Evolutionary conservation across 371 early-diverging fungal species (phyloP).

Genomic region (Catenaria anguillulae): DNA sequence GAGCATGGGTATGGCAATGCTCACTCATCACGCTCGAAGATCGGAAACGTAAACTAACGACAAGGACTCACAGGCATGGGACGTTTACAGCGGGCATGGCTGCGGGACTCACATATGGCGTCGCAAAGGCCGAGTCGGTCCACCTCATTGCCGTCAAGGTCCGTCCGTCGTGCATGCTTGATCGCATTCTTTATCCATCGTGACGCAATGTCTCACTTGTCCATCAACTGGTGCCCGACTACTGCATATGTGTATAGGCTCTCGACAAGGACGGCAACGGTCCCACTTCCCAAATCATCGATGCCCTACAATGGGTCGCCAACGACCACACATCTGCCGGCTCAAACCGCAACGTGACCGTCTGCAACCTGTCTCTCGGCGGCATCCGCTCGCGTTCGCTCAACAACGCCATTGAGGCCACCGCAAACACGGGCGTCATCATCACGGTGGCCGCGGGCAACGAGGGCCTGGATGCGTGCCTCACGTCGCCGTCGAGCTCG

Average conservation of each 20-base stretch:
- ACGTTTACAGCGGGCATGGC: constrained; percentile 44
- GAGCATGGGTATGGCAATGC: too few species aligned
- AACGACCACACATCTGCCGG: not conserved
- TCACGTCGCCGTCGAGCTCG: constrained; percentile 41
- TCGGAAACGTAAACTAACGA: constrained; percentile 1
- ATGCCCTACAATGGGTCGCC: constrained; percentile 4
- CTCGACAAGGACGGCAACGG: constrained; percentile 6
- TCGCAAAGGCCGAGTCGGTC: constrained; percentile 52
- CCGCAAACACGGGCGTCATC: not conserved
- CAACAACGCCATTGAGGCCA: constrained; percentile 2
- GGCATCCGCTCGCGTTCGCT: not conserved
- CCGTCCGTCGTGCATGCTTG: too few species aligned
- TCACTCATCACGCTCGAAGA: too few species aligned
- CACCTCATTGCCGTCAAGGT: constrained; percentile 54
- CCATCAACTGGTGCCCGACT: too few species aligned
- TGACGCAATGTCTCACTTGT: too few species aligned
- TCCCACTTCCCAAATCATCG: constrained; percentile 3
- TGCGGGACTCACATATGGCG: constrained; percentile 44
- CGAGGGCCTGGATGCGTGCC: too few species aligned
- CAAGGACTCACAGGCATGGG: constrained; percentile 34
- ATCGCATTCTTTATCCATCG: too few species aligned
- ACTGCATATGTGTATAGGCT: too few species aligned
- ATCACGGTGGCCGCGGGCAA: constrained; percentile 6
- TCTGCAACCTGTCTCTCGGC: constrained; percentile 6
- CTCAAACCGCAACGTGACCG: not conserved